Evolutionary conservation across 495 filamentous ascomycete species (phyloP).

Genomic region (Hypoxylon perforatum): DNA sequence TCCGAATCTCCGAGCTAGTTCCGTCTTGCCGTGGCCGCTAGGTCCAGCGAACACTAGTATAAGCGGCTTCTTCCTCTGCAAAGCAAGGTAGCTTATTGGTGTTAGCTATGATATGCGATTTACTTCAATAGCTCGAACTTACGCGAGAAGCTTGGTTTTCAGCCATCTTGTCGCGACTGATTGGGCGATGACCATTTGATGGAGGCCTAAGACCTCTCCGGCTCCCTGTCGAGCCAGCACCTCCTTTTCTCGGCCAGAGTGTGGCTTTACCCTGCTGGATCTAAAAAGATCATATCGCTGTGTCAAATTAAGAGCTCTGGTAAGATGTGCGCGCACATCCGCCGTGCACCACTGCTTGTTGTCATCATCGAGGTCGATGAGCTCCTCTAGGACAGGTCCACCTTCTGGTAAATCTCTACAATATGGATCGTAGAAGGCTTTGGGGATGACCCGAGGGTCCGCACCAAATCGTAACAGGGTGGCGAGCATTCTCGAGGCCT

Average conservation of each 20-base stretch:
- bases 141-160: slow-evolving; percentile 44
- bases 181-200: slow-evolving; percentile 62
- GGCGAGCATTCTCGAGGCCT: slow-evolving; percentile 1
- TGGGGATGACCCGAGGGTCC: slow-evolving; percentile 41
- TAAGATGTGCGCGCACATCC: slow-evolving; percentile 34
- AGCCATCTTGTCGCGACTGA: slow-evolving; percentile 49
- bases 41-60: slow-evolving; percentile 60
- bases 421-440: slow-evolving; percentile 47
- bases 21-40: slow-evolving; percentile 67
- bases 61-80: slow-evolving; percentile 48
- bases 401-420: slow-evolving; percentile 36
- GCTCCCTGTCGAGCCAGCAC: slow-evolving; percentile 42
- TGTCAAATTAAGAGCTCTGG: slow-evolving; percentile 52
- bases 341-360: slow-evolving; percentile 38
- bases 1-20: slow-evolving; percentile 59
- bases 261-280: slow-evolving; percentile 41
- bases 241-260: slow-evolving; percentile 47
- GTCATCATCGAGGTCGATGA: slow-evolving; percentile 13
- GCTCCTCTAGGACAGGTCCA: slow-evolving; percentile 21
- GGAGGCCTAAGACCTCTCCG: slow-evolving; percentile 52
- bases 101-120: slow-evolving; percentile 39
- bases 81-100: slow-evolving; percentile 44
- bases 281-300: slow-evolving; percentile 59
- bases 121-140: not conserved
- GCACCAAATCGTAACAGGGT: slow-evolving; percentile 21